These are phyloP conservation scores for Moniliella sp. DNA, from an alignment of 1,284 basidiomycete species.

Conservation along the genomic window DNA sequence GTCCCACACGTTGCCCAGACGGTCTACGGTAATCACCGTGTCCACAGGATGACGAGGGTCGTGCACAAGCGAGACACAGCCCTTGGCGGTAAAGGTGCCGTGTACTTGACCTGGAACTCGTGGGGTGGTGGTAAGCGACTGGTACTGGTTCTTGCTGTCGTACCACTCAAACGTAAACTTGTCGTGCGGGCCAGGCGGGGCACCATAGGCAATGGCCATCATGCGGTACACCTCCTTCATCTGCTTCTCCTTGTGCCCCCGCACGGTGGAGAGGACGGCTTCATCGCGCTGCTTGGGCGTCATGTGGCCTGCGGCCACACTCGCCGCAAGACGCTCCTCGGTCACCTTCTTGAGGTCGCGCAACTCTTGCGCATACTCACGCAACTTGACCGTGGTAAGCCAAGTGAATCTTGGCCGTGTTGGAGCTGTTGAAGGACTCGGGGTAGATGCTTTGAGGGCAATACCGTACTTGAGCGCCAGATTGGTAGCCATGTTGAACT, in stretches of 20 bases:
- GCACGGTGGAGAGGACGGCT: slow-evolving; percentile 15
- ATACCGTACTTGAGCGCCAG: slow-evolving; percentile 34
- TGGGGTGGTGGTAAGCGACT: slow-evolving; percentile 56
- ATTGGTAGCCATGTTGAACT: slow-evolving; percentile 79
- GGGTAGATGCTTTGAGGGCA: slow-evolving; percentile 50
- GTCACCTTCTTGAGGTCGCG: slow-evolving; percentile 41
- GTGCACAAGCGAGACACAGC: slow-evolving; percentile 75
- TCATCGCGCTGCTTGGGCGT: slow-evolving; percentile 5
- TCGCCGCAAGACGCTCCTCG: slow-evolving; percentile 35
- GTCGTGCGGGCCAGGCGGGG: slow-evolving; percentile 12
- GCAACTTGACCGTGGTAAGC: slow-evolving; percentile 65
- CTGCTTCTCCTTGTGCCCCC: slow-evolving; percentile 54
- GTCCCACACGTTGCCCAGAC: slow-evolving; percentile 75
- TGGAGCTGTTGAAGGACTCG: slow-evolving; percentile 61
- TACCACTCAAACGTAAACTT: slow-evolving; percentile 36
- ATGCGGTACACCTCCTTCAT: slow-evolving; percentile 69
- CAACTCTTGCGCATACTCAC: slow-evolving; percentile 67
- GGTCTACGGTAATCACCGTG: slow-evolving; percentile 74
- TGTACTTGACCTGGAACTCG: slow-evolving; percentile 41
- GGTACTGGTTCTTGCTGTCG: slow-evolving; percentile 55
- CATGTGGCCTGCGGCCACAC: slow-evolving; percentile 1
- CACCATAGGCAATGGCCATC: slow-evolving; percentile 55
- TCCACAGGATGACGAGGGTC: slow-evolving; percentile 68
- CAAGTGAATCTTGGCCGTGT: slow-evolving; percentile 52
- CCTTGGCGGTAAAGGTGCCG: slow-evolving; percentile 40